Evolutionary conservation across 148 eudicot species (phyloP).

Genomic region (Fagopyrum homotropicum): DNA sequence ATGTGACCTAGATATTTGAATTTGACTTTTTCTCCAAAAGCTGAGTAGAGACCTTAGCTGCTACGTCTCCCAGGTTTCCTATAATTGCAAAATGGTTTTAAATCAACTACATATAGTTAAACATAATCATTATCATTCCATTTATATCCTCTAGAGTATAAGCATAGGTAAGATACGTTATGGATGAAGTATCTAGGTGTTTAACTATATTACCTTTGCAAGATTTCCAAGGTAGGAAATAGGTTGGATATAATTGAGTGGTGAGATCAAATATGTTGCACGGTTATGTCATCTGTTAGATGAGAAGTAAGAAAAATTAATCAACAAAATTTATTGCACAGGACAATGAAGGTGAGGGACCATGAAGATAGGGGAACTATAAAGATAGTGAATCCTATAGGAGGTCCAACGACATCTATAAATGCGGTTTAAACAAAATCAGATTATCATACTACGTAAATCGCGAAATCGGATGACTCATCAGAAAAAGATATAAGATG

Average conservation of each 20-base stretch:
- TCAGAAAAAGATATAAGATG: not conserved
- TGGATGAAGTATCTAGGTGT: not conserved
- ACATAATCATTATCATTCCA: not conserved
- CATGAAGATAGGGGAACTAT: conserved; percentile 51
- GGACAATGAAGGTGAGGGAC: conserved; percentile 63
- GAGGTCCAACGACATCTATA: conserved; percentile 78
- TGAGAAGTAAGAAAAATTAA: not conserved
- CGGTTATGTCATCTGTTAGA: not conserved
- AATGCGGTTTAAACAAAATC: not conserved
- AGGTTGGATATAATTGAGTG: conserved; percentile 71
- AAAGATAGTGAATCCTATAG: conserved; percentile 58
- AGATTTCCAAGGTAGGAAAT: conserved; percentile 95
- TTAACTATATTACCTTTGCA: conserved; percentile 49
- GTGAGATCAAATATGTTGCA: conserved; percentile 92
- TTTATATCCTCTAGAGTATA: not conserved
- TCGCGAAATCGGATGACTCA: not conserved
- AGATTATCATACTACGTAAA: not conserved
- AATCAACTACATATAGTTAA: not conserved
- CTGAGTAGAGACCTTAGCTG: conserved; percentile 65
- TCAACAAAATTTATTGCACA: not conserved
- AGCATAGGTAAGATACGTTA: not conserved
- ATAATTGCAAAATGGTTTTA: conserved; percentile 3
- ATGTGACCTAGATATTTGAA: not conserved
- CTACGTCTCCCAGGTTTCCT: conserved; percentile 88
- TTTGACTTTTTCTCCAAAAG: not conserved